Percentiles rank a stretch among this genome's conserved stretches.
These are phyloP conservation scores for Aspergillus asperescens DNA, from an alignment of 495 filamentous ascomycete species.

Conservation along the genomic window DNA sequence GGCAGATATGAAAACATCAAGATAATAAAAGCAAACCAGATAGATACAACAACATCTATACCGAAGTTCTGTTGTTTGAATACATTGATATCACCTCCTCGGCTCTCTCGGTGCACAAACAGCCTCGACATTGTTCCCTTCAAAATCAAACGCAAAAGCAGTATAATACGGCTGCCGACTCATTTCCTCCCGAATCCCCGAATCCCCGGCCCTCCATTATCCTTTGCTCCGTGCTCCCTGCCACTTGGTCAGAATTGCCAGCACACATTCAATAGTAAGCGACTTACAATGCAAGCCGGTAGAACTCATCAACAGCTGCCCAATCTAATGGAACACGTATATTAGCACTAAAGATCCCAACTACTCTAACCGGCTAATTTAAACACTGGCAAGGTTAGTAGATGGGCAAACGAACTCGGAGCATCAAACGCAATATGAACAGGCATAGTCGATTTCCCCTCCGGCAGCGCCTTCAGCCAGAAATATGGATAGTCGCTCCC, in stretches of 20 bases:
- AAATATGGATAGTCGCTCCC: slow-evolving; percentile 18
- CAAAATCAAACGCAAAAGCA: slow-evolving; percentile 11
- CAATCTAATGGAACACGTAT: background rate
- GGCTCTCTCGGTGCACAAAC: slow-evolving; percentile 2
- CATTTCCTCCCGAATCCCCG: slow-evolving; percentile 11
- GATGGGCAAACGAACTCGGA: background rate
- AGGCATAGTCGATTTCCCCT: background rate
- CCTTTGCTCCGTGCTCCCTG: slow-evolving; percentile 7
- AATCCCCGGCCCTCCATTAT: slow-evolving; percentile 9
- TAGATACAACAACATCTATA: too few relatives aligned
- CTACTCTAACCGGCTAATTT: too few relatives aligned
- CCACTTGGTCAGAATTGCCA: background rate
- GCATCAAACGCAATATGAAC: slow-evolving; percentile 13
- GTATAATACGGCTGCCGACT: slow-evolving; percentile 16
- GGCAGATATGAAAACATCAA: too few relatives aligned
- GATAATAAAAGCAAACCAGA: too few relatives aligned
- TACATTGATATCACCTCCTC: too few relatives aligned
- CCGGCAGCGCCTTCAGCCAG: slow-evolving; percentile 10
- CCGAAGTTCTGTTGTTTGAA: too few relatives aligned
- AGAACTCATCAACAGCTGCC: slow-evolving; percentile 13
- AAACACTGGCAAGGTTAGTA: too few relatives aligned
- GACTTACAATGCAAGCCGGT: slow-evolving; percentile 13
- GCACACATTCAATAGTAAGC: background rate
- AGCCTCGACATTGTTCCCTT: slow-evolving; percentile 14
- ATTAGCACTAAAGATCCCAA: background rate